Conservation (phyloP, 768 basidiomycete genomes). For the Pleurotus platypus region DNA sequence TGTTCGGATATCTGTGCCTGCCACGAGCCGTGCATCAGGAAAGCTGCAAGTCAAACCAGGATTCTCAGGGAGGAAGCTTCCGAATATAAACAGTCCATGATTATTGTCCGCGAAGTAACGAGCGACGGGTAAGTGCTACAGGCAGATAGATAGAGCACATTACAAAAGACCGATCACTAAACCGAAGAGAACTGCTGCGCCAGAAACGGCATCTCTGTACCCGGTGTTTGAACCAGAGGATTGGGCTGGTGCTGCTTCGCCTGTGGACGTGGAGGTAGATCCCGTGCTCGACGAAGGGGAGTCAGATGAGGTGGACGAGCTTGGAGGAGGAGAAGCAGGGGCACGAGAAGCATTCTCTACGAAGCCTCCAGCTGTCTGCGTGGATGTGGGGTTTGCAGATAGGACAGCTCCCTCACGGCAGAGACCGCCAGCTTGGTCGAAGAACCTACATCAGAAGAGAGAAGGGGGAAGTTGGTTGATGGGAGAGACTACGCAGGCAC, state of each 20-base stretch:
- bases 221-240: background rate
- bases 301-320: conserved; percentile 8
- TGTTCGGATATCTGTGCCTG: no score
- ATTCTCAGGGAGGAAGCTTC: no score
- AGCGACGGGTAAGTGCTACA: no score
- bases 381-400: conserved; percentile 30
- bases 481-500: background rate
- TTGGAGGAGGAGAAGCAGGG: conserved; percentile 12
- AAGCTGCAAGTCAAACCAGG: no score
- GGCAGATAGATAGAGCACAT: background rate
- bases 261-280: background rate
- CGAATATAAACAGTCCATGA: no score
- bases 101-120: no score
- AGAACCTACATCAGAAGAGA: conserved; percentile 24
- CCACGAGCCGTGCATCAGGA: no score
- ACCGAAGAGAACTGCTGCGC: background rate
- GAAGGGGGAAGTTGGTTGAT: background rate
- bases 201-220: background rate
- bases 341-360: conserved; percentile 32
- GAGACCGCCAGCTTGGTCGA: conserved; percentile 35
- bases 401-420: conserved; percentile 34
- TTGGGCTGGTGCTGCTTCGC: background rate
- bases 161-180: conserved; percentile 2
- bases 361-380: conserved; percentile 30
- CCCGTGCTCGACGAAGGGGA: background rate